Evolutionary conservation across 768 basidiomycete genomes (phyloP), one percentile per base, ranked within the genome.

Genomic region (Mrakia gelida): DNA sequence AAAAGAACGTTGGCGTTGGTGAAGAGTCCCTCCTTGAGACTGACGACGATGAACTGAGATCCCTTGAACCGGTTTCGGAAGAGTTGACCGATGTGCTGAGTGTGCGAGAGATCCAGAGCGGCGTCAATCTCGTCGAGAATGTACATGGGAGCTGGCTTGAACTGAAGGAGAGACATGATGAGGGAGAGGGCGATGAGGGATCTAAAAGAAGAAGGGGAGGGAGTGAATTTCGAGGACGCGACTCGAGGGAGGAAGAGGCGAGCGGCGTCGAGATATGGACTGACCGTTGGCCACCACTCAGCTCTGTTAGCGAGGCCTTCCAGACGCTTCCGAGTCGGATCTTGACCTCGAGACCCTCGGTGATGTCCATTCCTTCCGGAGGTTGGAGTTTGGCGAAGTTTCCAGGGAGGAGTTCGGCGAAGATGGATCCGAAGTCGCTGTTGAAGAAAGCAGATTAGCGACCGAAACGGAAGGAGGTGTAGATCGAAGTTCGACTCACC

Each of bases 71-170:
- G 90, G 70, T 92, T 96, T 61, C 92, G 89, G 89, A 99, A 98
- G n/a, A 98, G 89, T 80, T 94, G 93, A 43, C 96, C 97, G 79
- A 99, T 98, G 84, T 99, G 94, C 82, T 98, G 95, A 1, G 86
- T 82, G 81, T 96, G 94, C 41, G 94, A 95, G 18, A 98, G 86
- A 85, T 99, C 97, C 38, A 98, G 88, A 11, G 96, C 96, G 0
- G 97, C 95, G 84, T 98, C 97, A 80, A 99, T 96, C 85, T 99
- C 97, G 85, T 99, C 97, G 13, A 99, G 89, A 83, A 99, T 99
- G 85, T 98, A 98, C 94, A 98, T 95, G 3, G 95, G 96, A 23
- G 96, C 95, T 11, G 96, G 95, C 83, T 98, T 98, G 88, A 98
- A 98, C 84, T 98, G 95, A n/a, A 98, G 90, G 26, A 99, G 89